phyloP scores from a whole-genome alignment of 2,329 filamentous ascomycete species.

The Pezicula rhizophila region DNA sequence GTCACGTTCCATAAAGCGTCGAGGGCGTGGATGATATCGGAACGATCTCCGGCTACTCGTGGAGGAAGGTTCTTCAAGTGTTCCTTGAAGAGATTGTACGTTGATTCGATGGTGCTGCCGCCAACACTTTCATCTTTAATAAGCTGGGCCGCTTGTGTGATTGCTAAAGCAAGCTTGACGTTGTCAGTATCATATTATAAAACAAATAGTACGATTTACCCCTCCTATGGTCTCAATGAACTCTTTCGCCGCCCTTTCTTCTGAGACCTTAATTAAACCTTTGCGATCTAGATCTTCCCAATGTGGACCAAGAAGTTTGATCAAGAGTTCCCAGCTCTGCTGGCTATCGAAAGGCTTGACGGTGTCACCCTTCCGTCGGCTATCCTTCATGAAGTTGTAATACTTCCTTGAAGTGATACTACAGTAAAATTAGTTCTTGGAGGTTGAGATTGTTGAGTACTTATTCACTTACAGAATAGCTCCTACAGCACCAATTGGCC shows the following conservation, averaged over 20 bases:
- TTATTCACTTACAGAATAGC: conserved; percentile 11
- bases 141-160: conserved; percentile 9
- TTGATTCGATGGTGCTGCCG: conserved; percentile 2
- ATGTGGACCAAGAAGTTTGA: conserved; percentile 15
- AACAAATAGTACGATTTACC: not conserved
- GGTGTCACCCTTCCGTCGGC: conserved; percentile 12
- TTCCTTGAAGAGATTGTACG: conserved; percentile 9
- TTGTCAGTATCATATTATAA: not conserved
- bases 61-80: conserved; percentile 7
- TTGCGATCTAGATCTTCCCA: conserved; percentile 11
- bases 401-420: conserved; percentile 20
- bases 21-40: conserved; percentile 5
- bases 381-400: conserved; percentile 21
- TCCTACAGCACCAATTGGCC: conserved; percentile 17
- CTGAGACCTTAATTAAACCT: conserved; percentile 7
- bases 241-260: conserved; percentile 10
- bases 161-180: conserved; percentile 10
- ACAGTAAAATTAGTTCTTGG: not conserved
- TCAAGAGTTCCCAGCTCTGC: conserved; percentile 15
- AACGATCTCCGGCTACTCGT: conserved; percentile 4
- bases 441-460: not conserved
- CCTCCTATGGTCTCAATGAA: conserved; percentile 10
- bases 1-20: conserved; percentile 15
- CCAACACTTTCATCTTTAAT: conserved; percentile 5
- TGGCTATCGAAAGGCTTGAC: conserved; percentile 14